phyloP scores from a whole-genome alignment of 768 basidiomycete genomes.

The Thelephora ganbajun region DNA sequence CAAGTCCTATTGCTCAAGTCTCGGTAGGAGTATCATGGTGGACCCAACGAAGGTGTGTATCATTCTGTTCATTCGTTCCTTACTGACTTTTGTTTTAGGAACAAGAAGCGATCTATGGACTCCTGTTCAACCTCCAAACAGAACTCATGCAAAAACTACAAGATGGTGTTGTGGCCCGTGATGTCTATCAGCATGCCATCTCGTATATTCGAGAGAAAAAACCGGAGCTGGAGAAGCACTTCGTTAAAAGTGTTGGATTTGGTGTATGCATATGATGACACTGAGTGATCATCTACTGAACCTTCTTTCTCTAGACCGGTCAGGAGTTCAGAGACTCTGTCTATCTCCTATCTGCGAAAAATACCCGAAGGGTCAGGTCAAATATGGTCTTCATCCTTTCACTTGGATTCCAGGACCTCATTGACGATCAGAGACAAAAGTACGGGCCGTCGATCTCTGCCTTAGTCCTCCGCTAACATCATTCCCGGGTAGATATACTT shows the following conservation, averaged over 20 bases:
- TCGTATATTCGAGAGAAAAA: conserved; percentile 62
- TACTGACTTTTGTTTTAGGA: conserved; percentile 32
- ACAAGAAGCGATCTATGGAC: conserved; percentile 80
- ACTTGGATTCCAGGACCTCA: conserved; percentile 74
- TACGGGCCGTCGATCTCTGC: conserved; percentile 19
- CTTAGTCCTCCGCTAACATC: background rate
- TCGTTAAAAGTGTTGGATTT: conserved; percentile 85
- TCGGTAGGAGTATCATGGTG: conserved; percentile 90
- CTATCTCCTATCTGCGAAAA: conserved; percentile 76
- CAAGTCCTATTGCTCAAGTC: conserved; percentile 84
- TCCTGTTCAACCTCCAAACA: conserved; percentile 65
- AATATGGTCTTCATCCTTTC: conserved; percentile 81
- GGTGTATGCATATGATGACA: conserved; percentile 40
- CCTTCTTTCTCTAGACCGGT: conserved; percentile 51
- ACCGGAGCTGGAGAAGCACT: conserved; percentile 69
- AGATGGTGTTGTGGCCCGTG: conserved; percentile 62
- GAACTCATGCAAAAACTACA: conserved; percentile 67
- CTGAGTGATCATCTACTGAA: background rate
- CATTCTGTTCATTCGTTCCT: background rate
- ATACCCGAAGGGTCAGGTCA: conserved; percentile 48
- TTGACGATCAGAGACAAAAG: conserved; percentile 69
- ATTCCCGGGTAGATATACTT: conserved; percentile 48
- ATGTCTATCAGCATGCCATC: conserved; percentile 69
- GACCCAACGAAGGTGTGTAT: conserved; percentile 69
- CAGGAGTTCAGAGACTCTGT: conserved; percentile 88